These are phyloP conservation scores for Saccharomycopsis fibuligera DNA, from an alignment of 805 yeast species.

Conservation along the genomic window DNA sequence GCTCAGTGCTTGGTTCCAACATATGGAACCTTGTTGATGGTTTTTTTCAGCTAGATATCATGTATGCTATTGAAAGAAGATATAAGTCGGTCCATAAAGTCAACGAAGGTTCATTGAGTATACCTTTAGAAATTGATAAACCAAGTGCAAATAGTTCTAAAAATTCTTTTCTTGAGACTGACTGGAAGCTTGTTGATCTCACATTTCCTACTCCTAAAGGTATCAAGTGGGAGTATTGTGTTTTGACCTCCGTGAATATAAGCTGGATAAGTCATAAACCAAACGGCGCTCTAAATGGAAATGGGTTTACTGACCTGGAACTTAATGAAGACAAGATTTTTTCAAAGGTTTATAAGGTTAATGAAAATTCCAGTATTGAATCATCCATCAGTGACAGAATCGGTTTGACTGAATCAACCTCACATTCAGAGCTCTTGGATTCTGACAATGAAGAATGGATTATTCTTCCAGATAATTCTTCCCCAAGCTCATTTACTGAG, in stretches of 20 bases:
- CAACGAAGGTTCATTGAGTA: slow-evolving; percentile 28
- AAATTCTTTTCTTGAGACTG: slow-evolving; percentile 6
- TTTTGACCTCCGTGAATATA: slow-evolving; percentile 23
- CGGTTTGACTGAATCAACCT: neutral
- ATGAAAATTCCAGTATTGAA: neutral
- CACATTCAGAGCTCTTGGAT: neutral
- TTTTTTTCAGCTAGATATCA: slow-evolving; percentile 29
- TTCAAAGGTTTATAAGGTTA: slow-evolving; percentile 13
- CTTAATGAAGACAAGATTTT: slow-evolving; percentile 11
- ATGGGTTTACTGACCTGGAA: neutral
- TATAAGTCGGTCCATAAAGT: slow-evolving; percentile 26
- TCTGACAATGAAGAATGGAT: slow-evolving; percentile 24
- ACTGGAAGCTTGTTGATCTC: slow-evolving; percentile 24
- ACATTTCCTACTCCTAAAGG: slow-evolving; percentile 22
- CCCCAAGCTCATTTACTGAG: slow-evolving; percentile 17
- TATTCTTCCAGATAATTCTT: slow-evolving; percentile 23
- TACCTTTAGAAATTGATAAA: slow-evolving; percentile 28
- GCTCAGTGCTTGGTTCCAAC: neutral
- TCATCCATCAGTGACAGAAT: neutral
- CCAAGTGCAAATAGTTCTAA: slow-evolving; percentile 8
- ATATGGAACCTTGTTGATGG: slow-evolving; percentile 17
- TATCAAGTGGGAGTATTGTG: slow-evolving; percentile 24
- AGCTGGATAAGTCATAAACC: slow-evolving; percentile 20
- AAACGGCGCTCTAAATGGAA: neutral
- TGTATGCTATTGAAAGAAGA: slow-evolving; percentile 31